Conservation (phyloP, 352 stramenopile species). For the Blastocystis sp. region DNA sequence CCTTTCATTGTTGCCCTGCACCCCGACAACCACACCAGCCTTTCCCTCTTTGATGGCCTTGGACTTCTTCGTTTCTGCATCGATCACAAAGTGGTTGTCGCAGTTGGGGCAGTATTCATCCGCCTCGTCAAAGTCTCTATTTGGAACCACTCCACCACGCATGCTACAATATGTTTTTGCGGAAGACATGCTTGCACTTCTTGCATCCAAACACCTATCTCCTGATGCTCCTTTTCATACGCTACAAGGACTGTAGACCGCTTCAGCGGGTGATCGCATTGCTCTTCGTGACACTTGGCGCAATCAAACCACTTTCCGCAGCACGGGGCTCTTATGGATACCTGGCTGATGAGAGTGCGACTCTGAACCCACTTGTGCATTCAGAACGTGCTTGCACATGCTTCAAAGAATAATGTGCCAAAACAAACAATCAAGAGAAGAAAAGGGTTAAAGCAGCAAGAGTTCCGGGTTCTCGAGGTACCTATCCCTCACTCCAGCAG, state of each 20-base stretch:
- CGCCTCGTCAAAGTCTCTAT: slow-evolving; percentile 67
- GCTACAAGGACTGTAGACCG: slow-evolving; percentile 11
- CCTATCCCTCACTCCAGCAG: background rate
- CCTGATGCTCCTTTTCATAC: background rate
- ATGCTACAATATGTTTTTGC: slow-evolving; percentile 46
- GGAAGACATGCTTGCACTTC: slow-evolving; percentile 62
- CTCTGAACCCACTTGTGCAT: slow-evolving; percentile 38
- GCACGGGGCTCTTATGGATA: slow-evolving; percentile 45
- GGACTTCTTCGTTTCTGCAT: slow-evolving; percentile 46
- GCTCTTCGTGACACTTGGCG: slow-evolving; percentile 63
- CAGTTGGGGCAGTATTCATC: slow-evolving; percentile 68
- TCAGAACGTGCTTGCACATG: slow-evolving; percentile 66
- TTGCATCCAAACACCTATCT: slow-evolving; percentile 60
- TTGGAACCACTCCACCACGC: background rate
- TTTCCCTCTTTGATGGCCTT: slow-evolving; percentile 66
- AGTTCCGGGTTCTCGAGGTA: slow-evolving; percentile 81
- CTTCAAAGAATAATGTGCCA: background rate
- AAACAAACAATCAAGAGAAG: slow-evolving; percentile 20
- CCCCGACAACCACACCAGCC: slow-evolving; percentile 40
- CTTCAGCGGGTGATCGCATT: slow-evolving; percentile 23
- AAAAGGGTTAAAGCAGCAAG: slow-evolving; percentile 77
- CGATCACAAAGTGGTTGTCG: slow-evolving; percentile 68
- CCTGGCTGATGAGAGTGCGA: background rate
- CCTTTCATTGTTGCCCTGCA: slow-evolving; percentile 5
- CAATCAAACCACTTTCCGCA: slow-evolving; percentile 68